Conservation (phyloP, 2,329 filamentous ascomycete genomes). For the Aureobasidium lini region DNA sequence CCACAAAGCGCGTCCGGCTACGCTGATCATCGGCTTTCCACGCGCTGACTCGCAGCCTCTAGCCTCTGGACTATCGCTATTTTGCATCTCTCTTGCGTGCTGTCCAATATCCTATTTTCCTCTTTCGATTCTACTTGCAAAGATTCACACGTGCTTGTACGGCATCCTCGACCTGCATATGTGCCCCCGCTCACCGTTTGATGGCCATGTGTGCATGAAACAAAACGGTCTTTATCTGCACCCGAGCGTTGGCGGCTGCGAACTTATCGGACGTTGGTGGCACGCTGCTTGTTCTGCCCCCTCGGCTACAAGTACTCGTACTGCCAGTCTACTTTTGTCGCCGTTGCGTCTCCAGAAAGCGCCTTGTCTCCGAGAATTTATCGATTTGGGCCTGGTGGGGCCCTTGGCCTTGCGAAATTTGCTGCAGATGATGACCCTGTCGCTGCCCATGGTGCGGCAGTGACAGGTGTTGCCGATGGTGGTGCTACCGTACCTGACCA, state of each 20-base stretch:
- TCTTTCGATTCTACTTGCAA: neutral
- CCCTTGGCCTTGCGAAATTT: conserved; percentile 7
- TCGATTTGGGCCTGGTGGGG: neutral
- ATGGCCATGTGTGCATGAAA: conserved; percentile 2
- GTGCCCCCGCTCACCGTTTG: neutral
- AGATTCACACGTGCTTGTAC: neutral
- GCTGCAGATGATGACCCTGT: conserved; percentile 1
- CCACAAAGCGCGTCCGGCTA: neutral
- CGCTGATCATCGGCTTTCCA: conserved; percentile 5
- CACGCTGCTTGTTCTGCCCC: neutral
- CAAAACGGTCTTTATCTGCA: neutral
- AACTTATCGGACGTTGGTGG: neutral
- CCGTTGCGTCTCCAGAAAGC: neutral
- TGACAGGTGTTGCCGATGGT: conserved; percentile 10
- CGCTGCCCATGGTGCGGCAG: conserved; percentile 21
- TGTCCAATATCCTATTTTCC: neutral
- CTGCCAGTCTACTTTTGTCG: neutral
- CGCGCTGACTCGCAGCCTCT: conserved; percentile 2
- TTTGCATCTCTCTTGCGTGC: conserved; percentile 1
- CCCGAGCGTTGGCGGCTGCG: neutral
- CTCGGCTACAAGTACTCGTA: neutral
- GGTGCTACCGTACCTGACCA: conserved; percentile 20
- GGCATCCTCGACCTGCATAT: neutral
- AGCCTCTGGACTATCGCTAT: conserved; percentile 3
- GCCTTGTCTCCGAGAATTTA: neutral